Evolutionary conservation across 2,329 filamentous ascomycete species (phyloP).

Genomic region (Alternaria postmessia): DNA sequence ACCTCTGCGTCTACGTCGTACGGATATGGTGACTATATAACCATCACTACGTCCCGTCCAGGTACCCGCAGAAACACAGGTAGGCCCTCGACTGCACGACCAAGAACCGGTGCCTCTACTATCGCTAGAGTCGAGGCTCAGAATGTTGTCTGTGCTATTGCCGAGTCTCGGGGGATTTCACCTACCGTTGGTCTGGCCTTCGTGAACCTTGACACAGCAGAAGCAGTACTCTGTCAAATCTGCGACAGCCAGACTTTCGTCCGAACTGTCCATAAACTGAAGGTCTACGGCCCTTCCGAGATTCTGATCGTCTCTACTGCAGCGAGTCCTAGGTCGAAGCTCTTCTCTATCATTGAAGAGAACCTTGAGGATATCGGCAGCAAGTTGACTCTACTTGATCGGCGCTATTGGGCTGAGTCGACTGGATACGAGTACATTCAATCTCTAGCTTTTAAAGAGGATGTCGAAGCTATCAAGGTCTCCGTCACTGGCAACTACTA

Average conservation of each 20-base stretch:
- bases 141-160: slow-evolving; percentile 85
- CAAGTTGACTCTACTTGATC: slow-evolving; percentile 70
- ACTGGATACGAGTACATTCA: slow-evolving; percentile 80
- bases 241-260: slow-evolving; percentile 93
- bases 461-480: slow-evolving; percentile 81
- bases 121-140: slow-evolving; percentile 66
- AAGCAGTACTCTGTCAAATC: slow-evolving; percentile 87
- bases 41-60: slow-evolving; percentile 48
- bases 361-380: slow-evolving; percentile 68
- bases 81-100: slow-evolving; percentile 57
- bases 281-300: slow-evolving; percentile 78
- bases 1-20: slow-evolving; percentile 44
- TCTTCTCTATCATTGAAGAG: slow-evolving; percentile 77
- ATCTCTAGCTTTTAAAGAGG: slow-evolving; percentile 78
- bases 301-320: slow-evolving; percentile 80
- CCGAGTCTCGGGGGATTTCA: slow-evolving; percentile 85
- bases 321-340: slow-evolving; percentile 74
- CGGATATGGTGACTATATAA: slow-evolving; percentile 47
- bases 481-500: slow-evolving; percentile 85
- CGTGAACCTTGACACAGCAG: slow-evolving; percentile 83
- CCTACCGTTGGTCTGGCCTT: slow-evolving; percentile 87
- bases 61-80: slow-evolving; percentile 44
- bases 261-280: slow-evolving; percentile 85
- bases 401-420: slow-evolving; percentile 83
- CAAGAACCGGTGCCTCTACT: slow-evolving; percentile 65